Conservation (phyloP, 345 rosid genomes). For the Corchorus olitorius region DNA sequence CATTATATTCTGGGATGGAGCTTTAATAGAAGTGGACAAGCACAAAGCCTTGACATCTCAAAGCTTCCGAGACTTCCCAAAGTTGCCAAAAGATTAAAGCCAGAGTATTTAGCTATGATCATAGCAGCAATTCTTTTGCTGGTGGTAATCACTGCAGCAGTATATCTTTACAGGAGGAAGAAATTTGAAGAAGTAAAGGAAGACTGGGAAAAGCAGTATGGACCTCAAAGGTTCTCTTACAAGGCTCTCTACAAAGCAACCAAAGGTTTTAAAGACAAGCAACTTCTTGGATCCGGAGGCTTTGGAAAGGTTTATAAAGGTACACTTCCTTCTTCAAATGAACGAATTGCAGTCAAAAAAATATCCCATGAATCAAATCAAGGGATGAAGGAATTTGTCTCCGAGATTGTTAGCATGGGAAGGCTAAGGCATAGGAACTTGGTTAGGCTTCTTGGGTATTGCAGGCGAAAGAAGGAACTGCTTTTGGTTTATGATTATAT, state of each 20-base stretch:
- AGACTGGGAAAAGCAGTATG: conserved; percentile 51
- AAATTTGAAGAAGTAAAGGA: conserved; percentile 43
- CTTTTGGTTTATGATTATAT: conserved; percentile 50
- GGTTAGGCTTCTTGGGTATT: conserved; percentile 54
- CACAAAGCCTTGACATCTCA: conserved; percentile 40
- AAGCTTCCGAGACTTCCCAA: conserved; percentile 58
- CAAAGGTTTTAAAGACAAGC: conserved; percentile 41
- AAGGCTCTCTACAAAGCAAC: conserved; percentile 46
- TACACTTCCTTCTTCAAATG: conserved; percentile 23
- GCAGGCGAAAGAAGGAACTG: conserved; percentile 44
- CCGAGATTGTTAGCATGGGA: conserved; percentile 55
- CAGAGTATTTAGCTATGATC: not conserved
- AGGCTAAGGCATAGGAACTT: conserved; percentile 48
- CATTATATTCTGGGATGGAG: conserved; percentile 72
- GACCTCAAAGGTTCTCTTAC: conserved; percentile 44
- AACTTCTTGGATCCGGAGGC: conserved; percentile 48
- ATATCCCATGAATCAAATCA: conserved; percentile 38
- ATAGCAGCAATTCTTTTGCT: not conserved
- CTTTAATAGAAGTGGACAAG: conserved; percentile 46
- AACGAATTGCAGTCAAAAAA: conserved; percentile 49
- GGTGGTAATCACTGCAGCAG: conserved; percentile 24
- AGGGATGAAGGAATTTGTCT: conserved; percentile 52
- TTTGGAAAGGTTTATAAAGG: conserved; percentile 55
- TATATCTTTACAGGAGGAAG: conserved; percentile 28
- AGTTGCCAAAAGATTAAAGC: not conserved